These are phyloP conservation scores for Colletotrichum orbiculare DNA, from an alignment of 2,329 filamentous ascomycete species.

Conservation along the genomic window DNA sequence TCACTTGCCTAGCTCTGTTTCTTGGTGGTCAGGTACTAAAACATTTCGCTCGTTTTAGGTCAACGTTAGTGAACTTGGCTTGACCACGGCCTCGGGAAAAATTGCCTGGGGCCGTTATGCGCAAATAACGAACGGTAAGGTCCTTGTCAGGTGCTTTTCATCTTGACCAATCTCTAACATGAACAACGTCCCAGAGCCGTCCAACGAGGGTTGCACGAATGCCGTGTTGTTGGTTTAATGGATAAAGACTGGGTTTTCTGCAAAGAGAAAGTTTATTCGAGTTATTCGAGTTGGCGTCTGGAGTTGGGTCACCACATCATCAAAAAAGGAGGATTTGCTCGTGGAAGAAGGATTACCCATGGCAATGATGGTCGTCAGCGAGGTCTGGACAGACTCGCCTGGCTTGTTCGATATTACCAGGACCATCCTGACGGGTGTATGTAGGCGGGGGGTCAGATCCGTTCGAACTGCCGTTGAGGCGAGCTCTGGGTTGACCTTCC, in stretches of 20 bases:
- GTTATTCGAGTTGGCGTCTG: slow-evolving; percentile 15
- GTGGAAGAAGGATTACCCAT: too few relatives aligned
- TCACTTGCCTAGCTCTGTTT: background rate
- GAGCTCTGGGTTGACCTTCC: too few relatives aligned
- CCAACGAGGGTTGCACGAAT: slow-evolving; percentile 60
- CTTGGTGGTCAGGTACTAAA: background rate
- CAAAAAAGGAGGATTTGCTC: too few relatives aligned
- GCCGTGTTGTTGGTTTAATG: slow-evolving; percentile 39
- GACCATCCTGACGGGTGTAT: too few relatives aligned
- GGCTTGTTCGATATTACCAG: too few relatives aligned
- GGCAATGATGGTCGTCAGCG: too few relatives aligned
- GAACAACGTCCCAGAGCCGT: slow-evolving; percentile 44
- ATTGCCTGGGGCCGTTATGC: slow-evolving; percentile 92
- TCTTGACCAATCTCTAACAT: slow-evolving; percentile 14
- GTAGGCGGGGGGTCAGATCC: too few relatives aligned
- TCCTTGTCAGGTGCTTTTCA: background rate
- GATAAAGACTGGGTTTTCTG: background rate
- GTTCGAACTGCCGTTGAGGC: too few relatives aligned
- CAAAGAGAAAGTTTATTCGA: background rate
- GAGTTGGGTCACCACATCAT: slow-evolving; percentile 18
- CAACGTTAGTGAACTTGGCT: slow-evolving; percentile 90
- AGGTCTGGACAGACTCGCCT: too few relatives aligned
- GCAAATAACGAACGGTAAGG: slow-evolving; percentile 63
- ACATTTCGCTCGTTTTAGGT: slow-evolving; percentile 63
- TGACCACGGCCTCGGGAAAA: slow-evolving; percentile 92